Base-by-base conservation (phyloP, 345 rosid species). In the Eucalyptus erythrocorys region DNA sequence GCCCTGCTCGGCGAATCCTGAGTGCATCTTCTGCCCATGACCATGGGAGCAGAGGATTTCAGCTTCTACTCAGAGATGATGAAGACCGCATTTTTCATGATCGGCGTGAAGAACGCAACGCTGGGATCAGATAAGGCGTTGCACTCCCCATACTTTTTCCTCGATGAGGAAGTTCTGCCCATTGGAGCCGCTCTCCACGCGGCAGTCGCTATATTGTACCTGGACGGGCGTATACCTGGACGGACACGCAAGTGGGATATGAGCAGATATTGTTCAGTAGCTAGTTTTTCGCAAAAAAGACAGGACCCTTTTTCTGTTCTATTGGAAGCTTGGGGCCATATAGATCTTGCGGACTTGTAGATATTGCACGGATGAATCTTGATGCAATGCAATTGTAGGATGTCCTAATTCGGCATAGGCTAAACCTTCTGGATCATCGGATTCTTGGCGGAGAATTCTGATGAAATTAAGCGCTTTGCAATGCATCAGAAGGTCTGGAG, bases 41-140 rank as follows among this genome's bases (percentile, higher is more conserved):
- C 1, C 4, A 93, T 94, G 97, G 97, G 50, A 61, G 94, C 95
- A 40, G 97, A 95, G 90, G 97, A 95, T 87, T 95, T 94, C 90
- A 90, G 95, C 92, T 95, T 93, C 92, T 94, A 91, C 87, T 87
- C 93, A 13, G 86, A 93, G 88, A 91, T 90, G 90, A 92, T 93
- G 89, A 87, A 89, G 42, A 91, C 96, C 16, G 92, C 95, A 30
- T 86, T 93, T 49, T 94, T 92, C 91, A 3, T 85, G 48, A 91
- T 94, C 19, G 90, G 88, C 68, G 5, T 42, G 16, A 53, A 43
- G 26, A 89, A 71, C 42, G 55, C n/a, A 2, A 84, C 87, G 24
- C 32, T 42, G 7, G 49, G 32, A 32, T 32, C 79, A 37, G 87
- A 84, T 85, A 13, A 48, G 47, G 10, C 8, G 19, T 66, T 88